These are phyloP conservation scores for Ceratocystis papillata DNA, from an alignment of 2,329 filamentous ascomycete species.

Conservation along the genomic window DNA sequence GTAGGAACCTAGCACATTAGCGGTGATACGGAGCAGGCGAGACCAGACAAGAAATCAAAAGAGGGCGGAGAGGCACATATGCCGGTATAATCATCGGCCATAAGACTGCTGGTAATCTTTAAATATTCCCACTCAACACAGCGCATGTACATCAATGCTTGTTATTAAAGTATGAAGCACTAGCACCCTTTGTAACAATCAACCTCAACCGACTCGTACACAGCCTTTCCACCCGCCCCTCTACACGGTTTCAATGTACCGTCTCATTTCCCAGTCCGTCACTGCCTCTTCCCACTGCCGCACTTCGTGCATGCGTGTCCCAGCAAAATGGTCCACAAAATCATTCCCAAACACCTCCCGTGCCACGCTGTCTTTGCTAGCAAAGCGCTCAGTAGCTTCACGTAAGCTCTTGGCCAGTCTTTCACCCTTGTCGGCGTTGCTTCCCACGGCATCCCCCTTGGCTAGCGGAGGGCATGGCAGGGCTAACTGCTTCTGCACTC, in stretches of 20 bases:
- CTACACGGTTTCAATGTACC: conserved; percentile 68
- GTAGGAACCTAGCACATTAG: conserved; percentile 36
- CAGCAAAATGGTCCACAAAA: conserved; percentile 92
- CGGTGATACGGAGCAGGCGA: background rate
- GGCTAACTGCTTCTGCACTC: conserved; percentile 81
- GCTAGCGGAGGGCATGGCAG: conserved; percentile 73
- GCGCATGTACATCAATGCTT: too few relatives aligned
- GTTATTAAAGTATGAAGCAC: too few relatives aligned
- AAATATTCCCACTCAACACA: too few relatives aligned
- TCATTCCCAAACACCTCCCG: conserved; percentile 86
- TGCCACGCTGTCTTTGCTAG: conserved; percentile 69
- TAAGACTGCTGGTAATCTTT: too few relatives aligned
- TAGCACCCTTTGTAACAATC: too few relatives aligned
- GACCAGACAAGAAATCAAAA: background rate
- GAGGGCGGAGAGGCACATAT: too few relatives aligned
- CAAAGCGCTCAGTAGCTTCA: conserved; percentile 73
- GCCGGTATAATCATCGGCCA: too few relatives aligned
- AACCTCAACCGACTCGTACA: too few relatives aligned
- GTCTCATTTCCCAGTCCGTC: conserved; percentile 81
- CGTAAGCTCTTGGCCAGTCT: conserved; percentile 74
- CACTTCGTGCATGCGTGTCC: conserved; percentile 84
- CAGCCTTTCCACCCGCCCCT: background rate
- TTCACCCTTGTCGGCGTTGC: conserved; percentile 57
- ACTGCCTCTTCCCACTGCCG: conserved; percentile 90
- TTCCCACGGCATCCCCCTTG: conserved; percentile 72